Base-by-base conservation (phyloP, 139 green algal genomes). In the Choricystis sp. region DNA sequence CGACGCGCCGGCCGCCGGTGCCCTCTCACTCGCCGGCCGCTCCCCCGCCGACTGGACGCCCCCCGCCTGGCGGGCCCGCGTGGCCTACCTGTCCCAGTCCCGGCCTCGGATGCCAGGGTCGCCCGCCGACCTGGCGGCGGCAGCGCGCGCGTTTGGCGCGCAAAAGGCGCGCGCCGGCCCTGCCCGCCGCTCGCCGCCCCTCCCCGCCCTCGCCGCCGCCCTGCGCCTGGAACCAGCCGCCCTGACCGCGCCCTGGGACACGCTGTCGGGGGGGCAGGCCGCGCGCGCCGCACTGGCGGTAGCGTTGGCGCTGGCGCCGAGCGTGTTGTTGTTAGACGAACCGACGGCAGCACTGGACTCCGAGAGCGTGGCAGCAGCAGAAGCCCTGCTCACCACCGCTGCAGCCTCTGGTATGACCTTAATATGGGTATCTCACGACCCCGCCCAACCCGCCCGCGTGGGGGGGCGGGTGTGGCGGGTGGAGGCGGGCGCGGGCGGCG, bases 261-360 rank as follows among this genome's bases (percentile, higher is more conserved):
- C 22, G 9, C 22, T 70, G 48, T 68, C 84, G 77, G 86, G 85
- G 23, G 88, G 88, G 3, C 81, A 95, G 66, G 72, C 85, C 21
- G 85, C 94, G 76, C 71, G 88, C 0, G 78, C 86, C 48, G n/a
- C 70, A 3, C 63, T 95, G 20, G 87, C 84, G 2, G 76, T 94
- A 14, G 74, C 75, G 1, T n/a, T 91, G 2, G 85, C 84, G 1
- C 75, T 94, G 26, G 71, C 77, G 55, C 88, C 88, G 0, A 19
- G 66, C 21, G 77, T 94, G 29, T 71, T 95, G 63, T 79, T 95
- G 49, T 71, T 95, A 60, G 88, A 95, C 79, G 85, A 95, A 67
- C 83, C 86, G 20, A 93, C 88, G 1, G 72, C 52, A 23, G 76
- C 85, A 0, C 81, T 89, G 58, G 88, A 95, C 77, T 49, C 57